Base-by-base conservation (phyloP, 129 eudicot species). In the Flaveria bidentis region DNA sequence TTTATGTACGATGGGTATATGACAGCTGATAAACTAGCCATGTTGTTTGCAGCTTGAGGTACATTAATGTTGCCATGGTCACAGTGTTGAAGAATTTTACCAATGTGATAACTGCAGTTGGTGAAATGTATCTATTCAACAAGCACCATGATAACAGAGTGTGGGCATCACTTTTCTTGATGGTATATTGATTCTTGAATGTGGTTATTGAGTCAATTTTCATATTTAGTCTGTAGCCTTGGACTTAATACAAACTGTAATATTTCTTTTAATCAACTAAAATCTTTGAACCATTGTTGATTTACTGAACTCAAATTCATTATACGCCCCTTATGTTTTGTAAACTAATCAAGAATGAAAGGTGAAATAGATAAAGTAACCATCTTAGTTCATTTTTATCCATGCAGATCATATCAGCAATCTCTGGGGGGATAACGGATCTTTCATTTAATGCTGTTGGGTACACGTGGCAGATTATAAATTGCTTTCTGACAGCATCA, bases 21-120 rank as follows among this genome's bases (percentile, higher is more conserved):
- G 22, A 28, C 20, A 46, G 78, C 28, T 47, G 47, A n/a, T 23
- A 28, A 46, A 46, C 55, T 69, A 17, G 73, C 49, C 49, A 49
- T 74, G 30, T 70, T 51, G 57, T 70, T 76, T 85, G 94, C 96
- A 95, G 99, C 78, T 52, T 95, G 79, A 87, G 85, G 80, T 91
- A 89, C 93, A 89, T 95, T 41, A 95, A 95, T 80, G 97, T 95
- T 44, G 99, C 99, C 64, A 95, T 95, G 99, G 99, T 95, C 39
- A 95, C 99, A 0, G 97, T 95, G 76, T 77, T 95, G 81, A 95
- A 95, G 94, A 95, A 95, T 74, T 92, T 91, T 61, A 95, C 99
- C 26, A 95, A 95, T 77, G 99, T 95, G 72, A 89, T 95, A 73
- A 95, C 97, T 68, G 99, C 99, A 53, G 96, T 95, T 73, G 99